A percentile compares a stretch with the other conserved stretches of the same genome.
Evolutionary conservation across 129 eudicot genomes (phyloP).

Genomic region (Oenanthe sinensis): DNA sequence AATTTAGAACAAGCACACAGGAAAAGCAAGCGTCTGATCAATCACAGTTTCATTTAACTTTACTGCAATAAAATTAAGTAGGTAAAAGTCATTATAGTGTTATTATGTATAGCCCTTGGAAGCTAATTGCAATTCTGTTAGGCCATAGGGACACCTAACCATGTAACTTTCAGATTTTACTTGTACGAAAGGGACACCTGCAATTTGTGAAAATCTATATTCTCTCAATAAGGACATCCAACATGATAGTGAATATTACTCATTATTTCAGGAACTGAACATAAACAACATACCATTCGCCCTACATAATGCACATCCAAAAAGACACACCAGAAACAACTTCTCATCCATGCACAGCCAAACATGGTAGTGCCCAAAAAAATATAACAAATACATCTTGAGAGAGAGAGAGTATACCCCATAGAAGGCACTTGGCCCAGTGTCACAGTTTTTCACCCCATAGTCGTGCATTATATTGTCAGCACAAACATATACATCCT

Average conservation of each 20-base stretch:
- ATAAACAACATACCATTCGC: background rate
- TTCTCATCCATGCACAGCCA: background rate
- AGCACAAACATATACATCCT: constrained; percentile 77
- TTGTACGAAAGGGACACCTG: background rate
- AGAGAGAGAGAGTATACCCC: constrained; percentile 47
- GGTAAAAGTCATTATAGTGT: background rate
- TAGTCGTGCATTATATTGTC: constrained; percentile 59
- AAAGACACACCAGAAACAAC: background rate
- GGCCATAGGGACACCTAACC: background rate
- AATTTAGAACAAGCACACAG: background rate
- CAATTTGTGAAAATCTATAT: background rate
- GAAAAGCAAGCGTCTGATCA: background rate
- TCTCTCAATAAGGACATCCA: background rate
- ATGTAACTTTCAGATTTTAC: background rate
- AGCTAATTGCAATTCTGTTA: background rate
- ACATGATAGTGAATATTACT: background rate
- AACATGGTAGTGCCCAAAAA: too few species aligned
- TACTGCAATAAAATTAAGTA: background rate
- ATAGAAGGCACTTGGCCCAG: constrained; percentile 80
- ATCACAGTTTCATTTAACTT: background rate
- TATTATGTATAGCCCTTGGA: background rate
- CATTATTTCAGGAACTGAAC: background rate
- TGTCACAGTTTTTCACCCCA: constrained; percentile 33
- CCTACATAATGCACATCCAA: background rate
- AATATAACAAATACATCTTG: background rate